Percentiles rank a stretch among this genome's conserved stretches.
Evolutionary conservation across 768 basidiomycete genomes (phyloP).

Genomic region (Megacollybia marginata): DNA sequence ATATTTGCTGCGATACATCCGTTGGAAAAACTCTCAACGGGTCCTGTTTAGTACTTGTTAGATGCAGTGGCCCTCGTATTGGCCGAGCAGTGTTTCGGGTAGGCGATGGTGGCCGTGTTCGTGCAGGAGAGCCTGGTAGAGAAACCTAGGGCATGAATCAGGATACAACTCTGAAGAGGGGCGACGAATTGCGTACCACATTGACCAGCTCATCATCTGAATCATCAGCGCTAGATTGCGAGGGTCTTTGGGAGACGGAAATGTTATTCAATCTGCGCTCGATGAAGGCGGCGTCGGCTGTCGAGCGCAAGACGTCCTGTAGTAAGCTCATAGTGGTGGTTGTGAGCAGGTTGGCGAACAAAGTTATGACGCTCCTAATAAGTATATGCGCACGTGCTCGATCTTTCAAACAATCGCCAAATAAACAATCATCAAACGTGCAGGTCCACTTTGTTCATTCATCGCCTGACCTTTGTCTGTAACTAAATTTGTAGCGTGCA

Average conservation of each 20-base stretch:
- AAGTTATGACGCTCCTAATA: too few relatives aligned
- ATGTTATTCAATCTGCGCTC: slow-evolving; percentile 27
- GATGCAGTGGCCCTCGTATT: slow-evolving; percentile 39
- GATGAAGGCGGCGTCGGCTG: slow-evolving; percentile 24
- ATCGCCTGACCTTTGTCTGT: too few relatives aligned
- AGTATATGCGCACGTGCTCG: too few relatives aligned
- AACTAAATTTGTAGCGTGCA: too few relatives aligned
- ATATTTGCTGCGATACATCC: slow-evolving; percentile 74
- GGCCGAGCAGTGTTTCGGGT: slow-evolving; percentile 39
- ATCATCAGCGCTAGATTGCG: slow-evolving; percentile 45
- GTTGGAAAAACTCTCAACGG: slow-evolving; percentile 71
- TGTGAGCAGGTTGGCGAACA: too few relatives aligned
- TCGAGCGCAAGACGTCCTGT: slow-evolving; percentile 60
- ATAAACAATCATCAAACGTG: too few relatives aligned
- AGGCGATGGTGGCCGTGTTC: slow-evolving; percentile 56
- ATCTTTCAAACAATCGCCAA: too few relatives aligned
- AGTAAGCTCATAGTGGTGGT: slow-evolving; percentile 51
- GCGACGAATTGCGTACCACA: slow-evolving; percentile 42
- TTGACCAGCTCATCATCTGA: slow-evolving; percentile 31
- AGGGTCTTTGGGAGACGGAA: slow-evolving; percentile 12
- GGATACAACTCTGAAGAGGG: neutral
- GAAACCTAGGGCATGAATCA: slow-evolving; percentile 42
- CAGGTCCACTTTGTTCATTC: too few relatives aligned
- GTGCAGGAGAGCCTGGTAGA: slow-evolving; percentile 57
- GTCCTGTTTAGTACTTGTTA: slow-evolving; percentile 35